Base-by-base conservation (phyloP, 257 asterid genomes). In the Penstemon newberryi region DNA sequence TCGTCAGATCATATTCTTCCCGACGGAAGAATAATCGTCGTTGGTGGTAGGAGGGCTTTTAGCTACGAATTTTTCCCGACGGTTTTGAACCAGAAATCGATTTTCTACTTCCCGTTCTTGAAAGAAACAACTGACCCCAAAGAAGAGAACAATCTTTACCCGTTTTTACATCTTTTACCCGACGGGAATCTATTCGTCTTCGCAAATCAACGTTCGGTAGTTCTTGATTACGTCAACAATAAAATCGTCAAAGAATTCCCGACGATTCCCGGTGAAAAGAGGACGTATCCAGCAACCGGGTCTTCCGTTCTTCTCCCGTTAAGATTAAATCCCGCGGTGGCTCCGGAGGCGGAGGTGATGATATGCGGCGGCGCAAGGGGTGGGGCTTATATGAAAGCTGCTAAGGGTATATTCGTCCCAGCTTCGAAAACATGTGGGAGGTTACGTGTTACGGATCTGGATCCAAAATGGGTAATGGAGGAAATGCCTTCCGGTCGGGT, bases 141-240 rank as follows among this genome's bases (percentile, higher is more conserved):
- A 50, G 96, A 86, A 8, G 97, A 92, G 53, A 92, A 87, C 84
- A 92, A 92, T 83, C 96, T 92, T 13, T 92, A 92, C 63, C 98
- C 97, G 0, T 92, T 92, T 62, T 40, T 92, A 72, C 71, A 87
- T 53, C 77, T 92, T 52, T 40, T 92, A 3, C 98, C 98, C 8
- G 88, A 89, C 63, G 98, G 98, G 1, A 89, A 87, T n/a, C 78
- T 92, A 2, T 92, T 80, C 38, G 75, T 92, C 6, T 92, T 92
- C 77, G 95, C 98, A 0, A 92, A 92, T 39, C 83, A 69, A 10
- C 77, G 83, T 0, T 92, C 96, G 0, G 58, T 89, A 2, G 1
- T 82, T 15, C 59, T 89, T 0, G 92, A 92, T 79, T 92, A 89
- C 53, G 71, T 40, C 5, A 82, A 72, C 0, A 69, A 87, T 67